Conservation (phyloP, 192 early-diverging fungal genomes). For the Linnemannia elongata region DNA sequence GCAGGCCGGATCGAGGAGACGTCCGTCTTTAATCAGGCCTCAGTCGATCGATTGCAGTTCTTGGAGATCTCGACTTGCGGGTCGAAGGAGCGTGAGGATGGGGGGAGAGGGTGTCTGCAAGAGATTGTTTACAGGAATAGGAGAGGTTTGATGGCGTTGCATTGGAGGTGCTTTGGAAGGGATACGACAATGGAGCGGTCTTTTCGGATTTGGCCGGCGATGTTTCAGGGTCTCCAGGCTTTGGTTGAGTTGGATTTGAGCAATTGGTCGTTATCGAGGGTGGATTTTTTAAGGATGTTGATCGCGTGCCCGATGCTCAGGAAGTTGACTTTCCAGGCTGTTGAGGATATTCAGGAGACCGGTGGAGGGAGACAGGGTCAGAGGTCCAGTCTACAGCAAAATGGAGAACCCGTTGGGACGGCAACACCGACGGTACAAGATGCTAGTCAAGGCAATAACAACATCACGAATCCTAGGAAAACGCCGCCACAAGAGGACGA, state of each 20-base stretch:
- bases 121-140: conserved; percentile 28
- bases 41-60: conserved; percentile 5
- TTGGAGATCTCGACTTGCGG: conserved; percentile 27
- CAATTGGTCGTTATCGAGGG: conserved; percentile 28
- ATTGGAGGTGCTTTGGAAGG: conserved; percentile 38
- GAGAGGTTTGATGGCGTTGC: not conserved
- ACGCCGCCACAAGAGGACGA: not conserved
- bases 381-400: not conserved
- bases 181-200: conserved; percentile 4
- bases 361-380: not conserved
- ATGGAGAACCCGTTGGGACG: not conserved
- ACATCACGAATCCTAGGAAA: not conserved
- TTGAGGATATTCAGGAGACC: not conserved
- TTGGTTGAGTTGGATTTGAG: conserved; percentile 1
- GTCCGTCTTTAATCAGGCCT: conserved; percentile 39
- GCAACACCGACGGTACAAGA: not conserved
- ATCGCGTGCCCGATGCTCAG: conserved; percentile 16
- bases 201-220: conserved; percentile 5
- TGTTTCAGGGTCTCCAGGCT: conserved; percentile 10
- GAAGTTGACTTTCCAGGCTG: conserved; percentile 18
- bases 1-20: conserved; percentile 30
- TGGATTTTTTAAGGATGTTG: conserved; percentile 27
- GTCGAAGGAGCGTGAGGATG: conserved; percentile 7
- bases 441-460: not conserved
- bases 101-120: conserved; percentile 24